These are phyloP conservation scores for Zalaria obscura DNA, from an alignment of 2,329 filamentous ascomycete genomes.

Conservation along the genomic window DNA sequence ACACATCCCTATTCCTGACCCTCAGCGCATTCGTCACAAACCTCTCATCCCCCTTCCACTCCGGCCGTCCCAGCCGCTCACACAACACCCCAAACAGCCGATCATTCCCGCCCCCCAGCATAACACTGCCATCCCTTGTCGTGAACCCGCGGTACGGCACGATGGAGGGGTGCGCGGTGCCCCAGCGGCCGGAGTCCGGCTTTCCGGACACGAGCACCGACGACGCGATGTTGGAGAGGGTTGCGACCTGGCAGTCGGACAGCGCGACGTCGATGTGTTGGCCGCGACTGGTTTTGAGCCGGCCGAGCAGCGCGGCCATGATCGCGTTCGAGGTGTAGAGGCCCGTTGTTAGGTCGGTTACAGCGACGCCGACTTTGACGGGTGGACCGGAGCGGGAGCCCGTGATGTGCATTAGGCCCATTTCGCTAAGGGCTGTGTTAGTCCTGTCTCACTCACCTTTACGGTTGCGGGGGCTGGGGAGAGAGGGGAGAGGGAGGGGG, in stretches of 20 bases:
- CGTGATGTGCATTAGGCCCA: constrained; percentile 97
- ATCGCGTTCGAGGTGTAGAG: constrained; percentile 91
- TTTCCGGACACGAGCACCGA: constrained; percentile 80
- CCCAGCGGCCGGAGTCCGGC: constrained; percentile 82
- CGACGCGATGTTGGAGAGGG: constrained; percentile 86
- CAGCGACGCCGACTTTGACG: constrained; percentile 93
- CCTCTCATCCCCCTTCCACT: constrained; percentile 42
- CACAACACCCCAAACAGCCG: constrained; percentile 46
- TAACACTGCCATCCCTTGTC: constrained; percentile 47
- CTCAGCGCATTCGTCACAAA: constrained; percentile 46
- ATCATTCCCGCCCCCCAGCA: constrained; percentile 52
- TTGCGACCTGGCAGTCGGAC: constrained; percentile 90
- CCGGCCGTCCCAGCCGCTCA: constrained; percentile 40
- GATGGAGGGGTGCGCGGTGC: constrained; percentile 95
- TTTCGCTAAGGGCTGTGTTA: constrained; percentile 39
- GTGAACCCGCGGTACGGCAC: constrained; percentile 83
- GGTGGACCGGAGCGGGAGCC: constrained; percentile 76
- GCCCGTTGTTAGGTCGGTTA: constrained; percentile 90
- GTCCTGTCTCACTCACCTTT: neutral
- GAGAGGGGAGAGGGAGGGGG: neutral
- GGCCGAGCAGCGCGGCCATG: constrained; percentile 77
- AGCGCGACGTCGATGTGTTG: constrained; percentile 87
- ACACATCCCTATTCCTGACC: constrained; percentile 54
- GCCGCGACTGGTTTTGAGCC: constrained; percentile 60
- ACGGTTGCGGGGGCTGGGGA: no score